These are phyloP conservation scores for Diaporthe vaccinii DNA, from an alignment of 2,329 filamentous ascomycete genomes.

Conservation along the genomic window DNA sequence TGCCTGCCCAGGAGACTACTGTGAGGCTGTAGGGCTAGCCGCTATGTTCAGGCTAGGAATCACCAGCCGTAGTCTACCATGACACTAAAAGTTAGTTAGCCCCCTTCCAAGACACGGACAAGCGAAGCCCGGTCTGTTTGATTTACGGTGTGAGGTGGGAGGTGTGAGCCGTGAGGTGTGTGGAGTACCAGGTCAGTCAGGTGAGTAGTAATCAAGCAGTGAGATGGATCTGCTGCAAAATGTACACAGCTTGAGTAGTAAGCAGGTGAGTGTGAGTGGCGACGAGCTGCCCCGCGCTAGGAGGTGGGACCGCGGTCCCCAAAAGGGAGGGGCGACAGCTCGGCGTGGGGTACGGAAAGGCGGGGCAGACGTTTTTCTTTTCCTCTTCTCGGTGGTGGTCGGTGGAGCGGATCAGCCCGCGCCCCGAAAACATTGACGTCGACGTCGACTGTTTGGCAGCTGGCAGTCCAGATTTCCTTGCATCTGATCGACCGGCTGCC, in stretches of 20 bases:
- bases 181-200: not conserved
- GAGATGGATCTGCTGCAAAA: not conserved
- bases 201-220: not conserved
- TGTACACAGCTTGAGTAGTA: not conserved
- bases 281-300: constrained; percentile 22
- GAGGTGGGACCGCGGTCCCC: not conserved
- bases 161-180: not conserved
- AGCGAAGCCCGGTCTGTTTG: not conserved
- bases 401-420: not conserved
- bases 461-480: not conserved
- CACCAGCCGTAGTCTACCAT: not conserved
- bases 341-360: constrained; percentile 35
- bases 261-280: not conserved
- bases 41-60: not conserved
- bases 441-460: constrained; percentile 19
- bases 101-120: not conserved
- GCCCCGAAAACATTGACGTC: constrained; percentile 19
- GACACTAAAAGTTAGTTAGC: not conserved
- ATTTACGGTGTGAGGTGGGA: not conserved
- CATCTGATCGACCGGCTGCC: constrained; percentile 13
- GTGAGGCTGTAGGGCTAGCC: not conserved
- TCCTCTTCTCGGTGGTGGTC: not conserved
- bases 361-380: constrained; percentile 30
- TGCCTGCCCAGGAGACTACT: too few relatives aligned
- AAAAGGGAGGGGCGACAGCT: not conserved